Evolutionary conservation across 345 rosid species (phyloP).

Genomic region (Laguncularia racemosa): DNA sequence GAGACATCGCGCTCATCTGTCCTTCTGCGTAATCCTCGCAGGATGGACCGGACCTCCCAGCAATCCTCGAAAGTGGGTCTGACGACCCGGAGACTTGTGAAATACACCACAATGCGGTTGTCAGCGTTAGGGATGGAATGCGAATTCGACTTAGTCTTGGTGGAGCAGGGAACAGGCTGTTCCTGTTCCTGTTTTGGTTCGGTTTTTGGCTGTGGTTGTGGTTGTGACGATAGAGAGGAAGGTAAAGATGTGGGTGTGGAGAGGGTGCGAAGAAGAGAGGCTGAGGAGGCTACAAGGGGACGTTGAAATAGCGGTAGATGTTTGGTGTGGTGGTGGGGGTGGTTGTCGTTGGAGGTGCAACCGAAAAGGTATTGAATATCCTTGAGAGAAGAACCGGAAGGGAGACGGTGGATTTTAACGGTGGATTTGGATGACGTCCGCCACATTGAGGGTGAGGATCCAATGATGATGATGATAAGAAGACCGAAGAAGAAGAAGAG

Average conservation of each 20-base stretch:
- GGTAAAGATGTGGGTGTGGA: constrained; percentile 5
- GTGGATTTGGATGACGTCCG: constrained; percentile 69
- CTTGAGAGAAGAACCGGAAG: constrained; percentile 44
- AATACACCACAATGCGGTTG: constrained; percentile 65
- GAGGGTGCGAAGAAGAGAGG: constrained; percentile 37
- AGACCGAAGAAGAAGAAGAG: background rate
- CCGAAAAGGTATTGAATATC: constrained; percentile 48
- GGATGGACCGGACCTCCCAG: constrained; percentile 49
- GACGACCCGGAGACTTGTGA: constrained; percentile 71
- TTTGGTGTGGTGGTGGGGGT: constrained; percentile 11
- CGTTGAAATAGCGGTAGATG: constrained; percentile 45
- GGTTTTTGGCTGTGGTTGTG: too few relatives aligned
- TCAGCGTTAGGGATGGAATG: constrained; percentile 24
- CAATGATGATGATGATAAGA: background rate
- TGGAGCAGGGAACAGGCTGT: constrained; percentile 8
- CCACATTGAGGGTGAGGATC: constrained; percentile 66
- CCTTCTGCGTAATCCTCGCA: constrained; percentile 54
- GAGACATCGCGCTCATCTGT: constrained; percentile 86
- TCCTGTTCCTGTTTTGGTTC: too few relatives aligned
- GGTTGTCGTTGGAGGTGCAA: constrained; percentile 23
- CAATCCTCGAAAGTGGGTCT: constrained; percentile 83
- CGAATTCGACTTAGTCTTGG: background rate
- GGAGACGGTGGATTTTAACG: constrained; percentile 24
- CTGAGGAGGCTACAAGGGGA: constrained; percentile 35
- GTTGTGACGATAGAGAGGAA: too few relatives aligned